Evolutionary conservation across 1,284 basidiomycete species (phyloP).

Genomic region (Boletus sp.): DNA sequence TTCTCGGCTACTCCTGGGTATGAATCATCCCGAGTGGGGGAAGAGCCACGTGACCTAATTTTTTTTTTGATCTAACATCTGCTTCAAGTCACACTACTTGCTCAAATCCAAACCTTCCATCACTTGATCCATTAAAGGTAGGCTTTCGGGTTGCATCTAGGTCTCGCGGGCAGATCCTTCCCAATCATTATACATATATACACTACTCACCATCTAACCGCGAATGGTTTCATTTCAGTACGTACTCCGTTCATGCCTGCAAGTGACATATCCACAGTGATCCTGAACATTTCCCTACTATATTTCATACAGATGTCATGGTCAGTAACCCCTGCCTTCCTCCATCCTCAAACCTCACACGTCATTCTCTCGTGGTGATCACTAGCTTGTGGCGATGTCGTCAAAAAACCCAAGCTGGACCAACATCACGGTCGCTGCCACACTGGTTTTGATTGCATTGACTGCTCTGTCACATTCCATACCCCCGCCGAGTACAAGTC

Average conservation of each 20-base stretch:
- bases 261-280: not conserved
- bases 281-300: not conserved
- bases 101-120: not conserved
- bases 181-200: conserved; percentile 36
- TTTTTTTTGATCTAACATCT: not conserved
- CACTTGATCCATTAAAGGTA: not conserved
- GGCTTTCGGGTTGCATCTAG: not conserved
- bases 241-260: conserved; percentile 3
- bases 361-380: not conserved
- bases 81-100: not conserved
- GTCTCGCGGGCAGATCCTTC: not conserved
- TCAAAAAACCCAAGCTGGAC: conserved; percentile 91
- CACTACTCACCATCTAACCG: not conserved
- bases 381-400: conserved; percentile 74
- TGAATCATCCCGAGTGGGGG: no score
- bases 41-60: not conserved
- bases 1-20: no score
- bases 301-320: conserved; percentile 18
- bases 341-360: not conserved
- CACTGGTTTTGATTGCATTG: conserved; percentile 80
- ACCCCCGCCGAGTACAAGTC: conserved; percentile 73
- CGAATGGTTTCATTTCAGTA: conserved; percentile 36
- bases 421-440: conserved; percentile 62
- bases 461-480: conserved; percentile 81
- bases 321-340: conserved; percentile 5